Conservation (phyloP, 2,329 filamentous ascomycete genomes). For the Fusarium albidum region DNA sequence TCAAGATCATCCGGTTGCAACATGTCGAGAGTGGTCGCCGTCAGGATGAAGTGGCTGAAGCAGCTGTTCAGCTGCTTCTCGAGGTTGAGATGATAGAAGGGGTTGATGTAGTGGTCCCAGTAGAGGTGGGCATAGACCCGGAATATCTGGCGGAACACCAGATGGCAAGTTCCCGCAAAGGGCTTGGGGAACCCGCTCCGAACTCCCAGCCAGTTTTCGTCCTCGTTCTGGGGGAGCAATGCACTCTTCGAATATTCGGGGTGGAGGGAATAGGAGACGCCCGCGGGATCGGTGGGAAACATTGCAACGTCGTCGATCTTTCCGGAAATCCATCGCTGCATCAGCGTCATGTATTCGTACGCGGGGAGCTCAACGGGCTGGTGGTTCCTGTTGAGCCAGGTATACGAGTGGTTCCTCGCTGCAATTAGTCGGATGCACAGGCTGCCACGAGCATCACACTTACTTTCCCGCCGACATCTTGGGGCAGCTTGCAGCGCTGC, state of each 20-base stretch:
- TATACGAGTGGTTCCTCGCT: slow-evolving; percentile 84
- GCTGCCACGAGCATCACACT: slow-evolving; percentile 49
- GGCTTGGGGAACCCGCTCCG: slow-evolving; percentile 88
- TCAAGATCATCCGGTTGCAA: slow-evolving; percentile 87
- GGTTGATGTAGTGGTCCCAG: slow-evolving; percentile 88
- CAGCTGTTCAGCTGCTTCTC: slow-evolving; percentile 84
- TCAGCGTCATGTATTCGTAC: slow-evolving; percentile 89
- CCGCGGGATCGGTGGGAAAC: slow-evolving; percentile 84
- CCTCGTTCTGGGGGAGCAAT: slow-evolving; percentile 43
- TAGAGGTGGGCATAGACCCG: slow-evolving; percentile 96
- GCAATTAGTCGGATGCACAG: background rate
- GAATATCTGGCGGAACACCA: slow-evolving; percentile 97
- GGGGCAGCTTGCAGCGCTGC: slow-evolving; percentile 82
- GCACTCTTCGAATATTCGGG: slow-evolving; percentile 46
- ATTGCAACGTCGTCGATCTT: slow-evolving; percentile 89
- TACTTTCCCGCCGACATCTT: slow-evolving; percentile 94
- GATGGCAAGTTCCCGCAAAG: slow-evolving; percentile 87
- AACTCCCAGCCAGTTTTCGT: slow-evolving; percentile 82
- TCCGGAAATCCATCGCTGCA: slow-evolving; percentile 94
- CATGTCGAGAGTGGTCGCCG: slow-evolving; percentile 80
- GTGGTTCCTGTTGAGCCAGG: slow-evolving; percentile 87
- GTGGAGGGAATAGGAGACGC: slow-evolving; percentile 69
- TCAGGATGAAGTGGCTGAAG: slow-evolving; percentile 83
- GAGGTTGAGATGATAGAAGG: slow-evolving; percentile 81
- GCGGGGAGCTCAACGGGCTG: slow-evolving; percentile 90